phyloP scores from a whole-genome alignment of 1,139 yeast genomes.

The Suhomyces bribrorum region DNA sequence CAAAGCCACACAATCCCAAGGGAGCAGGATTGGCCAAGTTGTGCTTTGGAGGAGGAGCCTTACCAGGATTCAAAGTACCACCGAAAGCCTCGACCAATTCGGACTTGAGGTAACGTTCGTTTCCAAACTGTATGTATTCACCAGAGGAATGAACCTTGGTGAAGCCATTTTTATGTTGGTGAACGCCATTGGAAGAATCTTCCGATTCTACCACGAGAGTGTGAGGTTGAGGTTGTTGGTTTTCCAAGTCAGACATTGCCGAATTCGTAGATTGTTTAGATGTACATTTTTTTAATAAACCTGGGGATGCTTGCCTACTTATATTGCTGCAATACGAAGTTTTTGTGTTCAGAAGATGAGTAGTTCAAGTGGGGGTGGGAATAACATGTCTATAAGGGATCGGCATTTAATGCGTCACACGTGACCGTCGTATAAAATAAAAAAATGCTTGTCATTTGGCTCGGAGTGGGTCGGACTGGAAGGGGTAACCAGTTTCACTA shows the following conservation, averaged over 20 bases:
- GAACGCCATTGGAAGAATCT: constrained; percentile 3
- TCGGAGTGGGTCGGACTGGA: not conserved
- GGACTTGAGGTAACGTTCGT: constrained; percentile 55
- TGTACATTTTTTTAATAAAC: no score
- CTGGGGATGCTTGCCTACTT: not conserved
- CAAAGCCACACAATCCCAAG: constrained; percentile 80
- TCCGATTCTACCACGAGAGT: constrained; percentile 5
- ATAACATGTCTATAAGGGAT: not conserved
- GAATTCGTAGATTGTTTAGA: not conserved
- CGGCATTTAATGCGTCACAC: not conserved
- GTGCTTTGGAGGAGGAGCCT: constrained; percentile 62
- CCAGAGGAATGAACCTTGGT: constrained; percentile 33
- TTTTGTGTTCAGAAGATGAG: not conserved
- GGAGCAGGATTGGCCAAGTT: constrained; percentile 90
- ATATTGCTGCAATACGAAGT: not conserved
- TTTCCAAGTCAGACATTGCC: constrained; percentile 11
- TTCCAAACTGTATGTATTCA: constrained; percentile 71
- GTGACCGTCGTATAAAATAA: not conserved
- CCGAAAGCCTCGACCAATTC: constrained; percentile 73
- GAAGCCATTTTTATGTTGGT: constrained; percentile 5
- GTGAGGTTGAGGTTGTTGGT: constrained; percentile 9
- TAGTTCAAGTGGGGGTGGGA: not conserved
- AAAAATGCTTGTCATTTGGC: not conserved
- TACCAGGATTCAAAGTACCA: constrained; percentile 70
- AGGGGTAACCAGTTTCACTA: no score